phyloP scores from a whole-genome alignment of 2,329 filamentous ascomycete species.

The Botryosphaeria agaves region DNA sequence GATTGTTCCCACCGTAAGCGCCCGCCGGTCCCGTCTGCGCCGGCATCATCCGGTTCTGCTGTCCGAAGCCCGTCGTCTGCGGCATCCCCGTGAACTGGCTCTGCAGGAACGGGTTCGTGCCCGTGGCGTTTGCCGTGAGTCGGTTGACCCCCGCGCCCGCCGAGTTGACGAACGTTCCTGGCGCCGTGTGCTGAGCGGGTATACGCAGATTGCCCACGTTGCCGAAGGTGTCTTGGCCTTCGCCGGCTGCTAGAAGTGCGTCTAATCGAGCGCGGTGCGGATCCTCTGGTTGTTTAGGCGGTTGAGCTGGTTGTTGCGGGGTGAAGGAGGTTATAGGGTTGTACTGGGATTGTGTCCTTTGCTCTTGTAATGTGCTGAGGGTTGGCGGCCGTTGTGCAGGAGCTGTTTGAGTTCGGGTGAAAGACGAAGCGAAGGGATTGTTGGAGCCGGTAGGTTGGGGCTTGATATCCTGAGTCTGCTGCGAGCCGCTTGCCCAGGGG shows the following conservation, averaged over 20 bases:
- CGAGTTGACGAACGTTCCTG: conserved; percentile 91
- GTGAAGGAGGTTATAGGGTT: conserved; percentile 18
- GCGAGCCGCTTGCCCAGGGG: conserved; percentile 55
- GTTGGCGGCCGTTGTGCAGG: conserved; percentile 45
- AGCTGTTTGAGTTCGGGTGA: conserved; percentile 40
- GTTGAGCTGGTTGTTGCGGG: conserved; percentile 28
- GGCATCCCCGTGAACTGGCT: conserved; percentile 61
- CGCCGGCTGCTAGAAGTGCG: conserved; percentile 65
- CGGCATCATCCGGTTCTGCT: conserved; percentile 26
- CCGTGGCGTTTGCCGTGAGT: conserved; percentile 50
- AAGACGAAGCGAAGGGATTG: conserved; percentile 81
- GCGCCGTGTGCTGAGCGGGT: conserved; percentile 88
- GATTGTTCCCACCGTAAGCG: conserved; percentile 32
- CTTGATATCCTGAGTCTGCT: conserved; percentile 45
- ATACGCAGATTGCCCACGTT: conserved; percentile 95
- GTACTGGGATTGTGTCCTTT: conserved; percentile 50
- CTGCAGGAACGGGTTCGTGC: conserved; percentile 78
- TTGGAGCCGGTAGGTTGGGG: conserved; percentile 89
- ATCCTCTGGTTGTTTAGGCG: conserved; percentile 24
- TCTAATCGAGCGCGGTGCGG: conserved; percentile 62
- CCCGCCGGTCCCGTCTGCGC: conserved; percentile 33
- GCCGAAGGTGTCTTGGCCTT: conserved; percentile 93
- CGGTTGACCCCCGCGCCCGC: conserved; percentile 64
- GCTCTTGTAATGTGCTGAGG: conserved; percentile 63
- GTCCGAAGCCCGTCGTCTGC: conserved; percentile 16